These are phyloP conservation scores for Aureobasidium sp. DNA, from an alignment of 2,329 filamentous ascomycete genomes.

Conservation along the genomic window DNA sequence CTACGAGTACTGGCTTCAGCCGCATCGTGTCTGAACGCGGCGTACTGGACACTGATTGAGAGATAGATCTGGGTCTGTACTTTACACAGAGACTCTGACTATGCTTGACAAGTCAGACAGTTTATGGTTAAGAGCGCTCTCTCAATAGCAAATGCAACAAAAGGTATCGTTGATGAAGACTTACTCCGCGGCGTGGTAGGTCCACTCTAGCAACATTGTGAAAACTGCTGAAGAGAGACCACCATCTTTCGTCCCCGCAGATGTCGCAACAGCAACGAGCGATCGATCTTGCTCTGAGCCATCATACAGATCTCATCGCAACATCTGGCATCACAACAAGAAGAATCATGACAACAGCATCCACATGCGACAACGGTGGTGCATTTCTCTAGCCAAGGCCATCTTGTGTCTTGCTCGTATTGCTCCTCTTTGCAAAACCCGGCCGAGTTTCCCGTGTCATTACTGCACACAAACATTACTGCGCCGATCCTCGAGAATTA, in stretches of 20 bases:
- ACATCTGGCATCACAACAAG: neutral
- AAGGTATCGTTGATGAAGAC: neutral
- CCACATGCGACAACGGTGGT: slow-evolving; percentile 1
- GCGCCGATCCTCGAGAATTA: neutral
- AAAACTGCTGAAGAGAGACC: neutral
- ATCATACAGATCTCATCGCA: neutral
- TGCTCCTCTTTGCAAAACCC: neutral
- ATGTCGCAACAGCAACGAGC: neutral
- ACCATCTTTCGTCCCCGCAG: neutral
- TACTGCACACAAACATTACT: neutral
- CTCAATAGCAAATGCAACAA: neutral
- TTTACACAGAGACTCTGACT: neutral
- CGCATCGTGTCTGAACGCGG: neutral
- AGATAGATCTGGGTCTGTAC: too few relatives aligned
- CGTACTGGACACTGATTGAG: neutral
- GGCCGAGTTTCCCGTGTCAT: neutral
- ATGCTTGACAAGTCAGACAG: neutral
- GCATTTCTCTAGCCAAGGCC: neutral
- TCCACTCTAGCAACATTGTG: neutral
- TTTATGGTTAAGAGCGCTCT: neutral
- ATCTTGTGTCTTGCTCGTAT: neutral
- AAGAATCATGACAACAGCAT: neutral
- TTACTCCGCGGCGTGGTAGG: neutral
- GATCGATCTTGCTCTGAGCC: neutral
- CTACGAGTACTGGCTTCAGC: neutral